These are phyloP conservation scores for Amorphotheca resinae DNA, from an alignment of 495 filamentous ascomycete genomes.

Conservation along the genomic window DNA sequence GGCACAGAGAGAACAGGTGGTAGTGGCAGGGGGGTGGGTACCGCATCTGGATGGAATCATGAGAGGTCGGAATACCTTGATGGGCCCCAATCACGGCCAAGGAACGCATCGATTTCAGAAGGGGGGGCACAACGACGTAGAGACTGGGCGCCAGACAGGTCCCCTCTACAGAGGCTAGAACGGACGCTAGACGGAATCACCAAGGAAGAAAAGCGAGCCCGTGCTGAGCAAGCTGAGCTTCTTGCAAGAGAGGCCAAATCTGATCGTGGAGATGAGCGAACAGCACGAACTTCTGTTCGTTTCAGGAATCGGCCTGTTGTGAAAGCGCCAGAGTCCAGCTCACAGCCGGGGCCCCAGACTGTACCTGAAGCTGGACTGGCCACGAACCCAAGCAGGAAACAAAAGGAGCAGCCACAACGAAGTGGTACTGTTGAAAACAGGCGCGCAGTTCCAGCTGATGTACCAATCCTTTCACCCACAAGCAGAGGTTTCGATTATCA, in stretches of 20 bases:
- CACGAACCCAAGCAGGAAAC: constrained; percentile 11
- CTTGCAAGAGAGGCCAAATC: constrained; percentile 38
- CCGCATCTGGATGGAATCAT: constrained; percentile 1
- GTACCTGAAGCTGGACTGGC: constrained; percentile 9
- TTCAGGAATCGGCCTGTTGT: constrained; percentile 21
- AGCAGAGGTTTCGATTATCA: constrained; percentile 10
- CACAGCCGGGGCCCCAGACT: constrained; percentile 13
- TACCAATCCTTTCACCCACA: background rate
- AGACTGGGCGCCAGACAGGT: constrained; percentile 63
- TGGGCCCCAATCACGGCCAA: background rate
- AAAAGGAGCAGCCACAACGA: constrained; percentile 16
- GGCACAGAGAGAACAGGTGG: background rate
- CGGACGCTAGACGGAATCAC: constrained; percentile 76
- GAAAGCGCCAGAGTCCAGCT: constrained; percentile 9
- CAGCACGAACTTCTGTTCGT: constrained; percentile 18
- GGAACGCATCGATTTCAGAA: constrained; percentile 10
- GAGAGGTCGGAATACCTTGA: constrained; percentile 1
- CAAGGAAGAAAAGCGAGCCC: constrained; percentile 79
- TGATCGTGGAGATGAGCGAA: constrained; percentile 21
- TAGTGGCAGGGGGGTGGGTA: background rate
- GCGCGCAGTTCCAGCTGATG: constrained; percentile 3
- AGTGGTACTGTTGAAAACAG: constrained; percentile 15
- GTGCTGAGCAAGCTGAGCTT: constrained; percentile 66
- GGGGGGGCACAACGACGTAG: constrained; percentile 20
- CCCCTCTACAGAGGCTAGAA: constrained; percentile 85